These are phyloP conservation scores for Mallotus nudiflorus DNA, from an alignment of 345 rosid genomes.

Conservation along the genomic window DNA sequence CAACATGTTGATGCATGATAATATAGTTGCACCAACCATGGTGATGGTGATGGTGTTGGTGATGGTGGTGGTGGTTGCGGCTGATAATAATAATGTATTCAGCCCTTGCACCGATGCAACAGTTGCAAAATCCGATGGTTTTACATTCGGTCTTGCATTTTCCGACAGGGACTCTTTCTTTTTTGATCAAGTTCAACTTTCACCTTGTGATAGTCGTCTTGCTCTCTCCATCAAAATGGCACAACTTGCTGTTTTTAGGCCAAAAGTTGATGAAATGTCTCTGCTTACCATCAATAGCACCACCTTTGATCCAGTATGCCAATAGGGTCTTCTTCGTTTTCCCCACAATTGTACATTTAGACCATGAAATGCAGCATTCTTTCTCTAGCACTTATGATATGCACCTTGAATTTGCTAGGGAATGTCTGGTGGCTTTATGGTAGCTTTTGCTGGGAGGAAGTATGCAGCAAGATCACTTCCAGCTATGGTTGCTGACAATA, in stretches of 20 bases:
- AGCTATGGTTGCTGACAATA: conserved; percentile 52
- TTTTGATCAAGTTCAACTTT: conserved; percentile 60
- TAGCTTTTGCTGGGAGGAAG: conserved; percentile 87
- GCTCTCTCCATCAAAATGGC: conserved; percentile 46
- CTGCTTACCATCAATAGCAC: conserved; percentile 67
- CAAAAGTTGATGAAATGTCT: conserved; percentile 77
- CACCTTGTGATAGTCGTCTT: conserved; percentile 86
- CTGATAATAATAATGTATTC: conserved; percentile 53
- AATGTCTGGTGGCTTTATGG: conserved; percentile 63
- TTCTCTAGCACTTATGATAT: neutral
- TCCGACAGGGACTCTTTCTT: conserved; percentile 68
- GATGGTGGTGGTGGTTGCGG: conserved; percentile 37
- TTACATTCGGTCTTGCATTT: conserved; percentile 70
- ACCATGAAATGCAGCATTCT: no score
- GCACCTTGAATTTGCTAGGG: conserved; percentile 35
- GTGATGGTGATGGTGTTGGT: conserved; percentile 9
- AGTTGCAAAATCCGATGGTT: conserved; percentile 70
- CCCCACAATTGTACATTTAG: no score
- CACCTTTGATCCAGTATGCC: conserved; percentile 54
- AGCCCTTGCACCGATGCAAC: conserved; percentile 70
- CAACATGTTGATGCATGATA: conserved; percentile 14
- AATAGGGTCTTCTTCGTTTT: neutral
- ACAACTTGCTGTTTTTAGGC: conserved; percentile 72
- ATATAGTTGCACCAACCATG: neutral
- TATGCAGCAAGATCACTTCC: conserved; percentile 93